phyloP scores from a whole-genome alignment of 1,284 basidiomycete genomes.

The Taiwanofungus camphoratus region DNA sequence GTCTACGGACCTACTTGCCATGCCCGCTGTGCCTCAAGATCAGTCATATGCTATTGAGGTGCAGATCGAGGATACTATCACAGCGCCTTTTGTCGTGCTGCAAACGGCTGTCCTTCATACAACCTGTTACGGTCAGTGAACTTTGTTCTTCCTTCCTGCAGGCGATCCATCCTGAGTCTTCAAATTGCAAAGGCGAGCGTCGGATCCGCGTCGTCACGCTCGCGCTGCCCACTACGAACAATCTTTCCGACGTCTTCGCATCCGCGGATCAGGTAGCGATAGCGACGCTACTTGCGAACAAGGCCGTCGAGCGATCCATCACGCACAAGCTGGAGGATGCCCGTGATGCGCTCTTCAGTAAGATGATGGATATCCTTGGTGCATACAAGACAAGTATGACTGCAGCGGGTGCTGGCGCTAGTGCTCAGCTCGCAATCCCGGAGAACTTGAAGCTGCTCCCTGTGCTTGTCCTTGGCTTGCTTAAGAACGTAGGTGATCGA shows the following conservation, averaged over 20 bases:
- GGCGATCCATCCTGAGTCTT: background rate
- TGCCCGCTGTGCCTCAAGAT: conserved; percentile 95
- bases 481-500: conserved; percentile 78
- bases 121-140: conserved; percentile 77
- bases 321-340: conserved; percentile 92
- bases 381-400: conserved; percentile 99
- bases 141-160: conserved; percentile 4
- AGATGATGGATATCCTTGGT: conserved; percentile 84
- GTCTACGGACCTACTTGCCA: conserved; percentile 93
- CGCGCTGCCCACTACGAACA: conserved; percentile 90
- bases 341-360: conserved; percentile 86
- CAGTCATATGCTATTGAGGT: conserved; percentile 97
- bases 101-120: conserved; percentile 97
- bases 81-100: conserved; percentile 89
- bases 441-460: conserved; percentile 96
- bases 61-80: conserved; percentile 95
- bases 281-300: conserved; percentile 87
- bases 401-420: conserved; percentile 85
- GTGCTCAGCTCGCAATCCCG: conserved; percentile 87
- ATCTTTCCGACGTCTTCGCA: conserved; percentile 90
- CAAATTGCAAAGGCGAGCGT: conserved; percentile 64
- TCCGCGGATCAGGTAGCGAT: conserved; percentile 95
- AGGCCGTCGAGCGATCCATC: conserved; percentile 92
- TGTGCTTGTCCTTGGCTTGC: conserved; percentile 79
- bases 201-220: conserved; percentile 94